These are phyloP conservation scores for Pleurotus eryngii DNA, from an alignment of 768 basidiomycete genomes.

Conservation along the genomic window DNA sequence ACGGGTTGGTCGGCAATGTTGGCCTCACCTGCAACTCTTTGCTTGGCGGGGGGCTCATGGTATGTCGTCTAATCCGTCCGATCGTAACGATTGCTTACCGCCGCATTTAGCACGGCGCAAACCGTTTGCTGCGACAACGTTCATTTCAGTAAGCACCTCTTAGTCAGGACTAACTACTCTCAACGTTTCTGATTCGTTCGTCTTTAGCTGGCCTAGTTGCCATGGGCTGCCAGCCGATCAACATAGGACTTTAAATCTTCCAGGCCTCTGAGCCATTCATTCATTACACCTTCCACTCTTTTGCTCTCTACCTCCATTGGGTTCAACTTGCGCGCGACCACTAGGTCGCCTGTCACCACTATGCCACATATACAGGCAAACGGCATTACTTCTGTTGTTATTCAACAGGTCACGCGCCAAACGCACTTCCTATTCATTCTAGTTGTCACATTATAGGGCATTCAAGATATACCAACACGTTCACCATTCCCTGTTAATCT, in stretches of 20 bases:
- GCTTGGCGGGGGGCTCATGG: neutral
- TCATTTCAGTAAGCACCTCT: neutral
- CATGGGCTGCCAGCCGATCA: constrained; percentile 5
- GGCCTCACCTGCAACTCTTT: constrained; percentile 2
- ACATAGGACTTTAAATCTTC: neutral
- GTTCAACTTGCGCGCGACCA: neutral
- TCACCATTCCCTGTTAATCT: too few relatives aligned
- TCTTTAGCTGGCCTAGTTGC: neutral
- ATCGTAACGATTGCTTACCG: neutral
- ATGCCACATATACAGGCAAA: too few relatives aligned
- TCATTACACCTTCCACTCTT: neutral
- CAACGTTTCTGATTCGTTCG: neutral
- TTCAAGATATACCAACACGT: too few relatives aligned
- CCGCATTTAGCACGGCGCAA: neutral
- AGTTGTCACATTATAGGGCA: too few relatives aligned
- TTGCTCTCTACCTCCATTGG: neutral
- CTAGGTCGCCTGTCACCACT: too few relatives aligned
- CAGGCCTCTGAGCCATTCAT: neutral
- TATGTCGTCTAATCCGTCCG: neutral
- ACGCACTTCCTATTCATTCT: too few relatives aligned
- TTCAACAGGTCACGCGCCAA: too few relatives aligned
- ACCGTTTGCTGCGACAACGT: constrained; percentile 6
- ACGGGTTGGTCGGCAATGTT: neutral
- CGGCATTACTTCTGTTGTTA: too few relatives aligned
- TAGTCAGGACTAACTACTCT: neutral